Percentiles rank a stretch among this genome's conserved stretches.
Evolutionary conservation across 805 yeast species (phyloP).

Genomic region (Torulaspora maleeae): DNA sequence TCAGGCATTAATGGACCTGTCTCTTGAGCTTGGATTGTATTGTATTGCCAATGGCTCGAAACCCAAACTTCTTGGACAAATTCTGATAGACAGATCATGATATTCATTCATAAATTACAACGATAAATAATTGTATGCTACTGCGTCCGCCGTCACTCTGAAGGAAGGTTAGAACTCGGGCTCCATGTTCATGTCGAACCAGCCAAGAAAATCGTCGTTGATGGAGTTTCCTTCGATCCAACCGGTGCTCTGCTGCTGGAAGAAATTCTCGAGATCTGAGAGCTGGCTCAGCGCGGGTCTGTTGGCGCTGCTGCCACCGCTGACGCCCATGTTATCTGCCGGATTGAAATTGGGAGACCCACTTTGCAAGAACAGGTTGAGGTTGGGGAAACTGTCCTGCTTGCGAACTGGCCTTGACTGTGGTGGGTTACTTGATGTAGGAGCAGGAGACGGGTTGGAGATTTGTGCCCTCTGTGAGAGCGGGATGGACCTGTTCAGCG

Average conservation of each 20-base stretch:
- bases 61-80: no score
- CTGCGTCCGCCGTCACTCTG: background rate
- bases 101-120: background rate
- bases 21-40: no score
- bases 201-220: slow-evolving; percentile 81
- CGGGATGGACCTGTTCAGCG: slow-evolving; percentile 15
- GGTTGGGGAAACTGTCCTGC: slow-evolving; percentile 14
- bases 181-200: slow-evolving; percentile 82
- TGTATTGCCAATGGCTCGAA: no score
- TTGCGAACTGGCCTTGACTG: background rate
- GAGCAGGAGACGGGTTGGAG: slow-evolving; percentile 2
- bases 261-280: slow-evolving; percentile 48
- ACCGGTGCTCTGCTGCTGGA: slow-evolving; percentile 77
- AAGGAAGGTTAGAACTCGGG: slow-evolving; percentile 46
- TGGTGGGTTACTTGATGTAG: slow-evolving; percentile 5
- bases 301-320: slow-evolving; percentile 1
- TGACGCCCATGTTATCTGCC: slow-evolving; percentile 6
- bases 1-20: no score
- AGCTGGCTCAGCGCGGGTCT: slow-evolving; percentile 11
- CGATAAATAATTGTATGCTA: background rate
- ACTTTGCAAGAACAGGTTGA: slow-evolving; percentile 16
- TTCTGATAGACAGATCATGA: background rate
- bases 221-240: slow-evolving; percentile 71
- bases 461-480: slow-evolving; percentile 3
- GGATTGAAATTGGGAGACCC: slow-evolving; percentile 6